Evolutionary conservation across 305 asterid species (phyloP), one percentile per base, ranked within the genome.

Genomic region (Solanum chacoense): DNA sequence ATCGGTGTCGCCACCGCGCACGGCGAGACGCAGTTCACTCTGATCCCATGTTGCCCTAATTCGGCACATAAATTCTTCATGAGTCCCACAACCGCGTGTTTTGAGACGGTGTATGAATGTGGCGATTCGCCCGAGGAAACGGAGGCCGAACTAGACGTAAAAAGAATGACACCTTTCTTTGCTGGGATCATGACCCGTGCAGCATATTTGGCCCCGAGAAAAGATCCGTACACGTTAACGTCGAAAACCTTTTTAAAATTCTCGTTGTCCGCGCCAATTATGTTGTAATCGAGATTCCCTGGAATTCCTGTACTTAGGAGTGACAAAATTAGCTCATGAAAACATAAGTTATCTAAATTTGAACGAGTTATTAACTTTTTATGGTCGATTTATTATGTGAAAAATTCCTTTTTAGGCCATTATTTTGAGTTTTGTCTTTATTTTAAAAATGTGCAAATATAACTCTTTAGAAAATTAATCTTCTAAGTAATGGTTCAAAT

Each of bases 81-180:
- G 73, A 96, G 45, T 87, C 98, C 98, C 6, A 94, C 95, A 75
- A 96, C 91, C 4, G 95, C 97, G 31, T 93, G 96, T 90, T 95
- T 96, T 12, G 98, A 92, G 85, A 24, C 89, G 12, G 92, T 77
- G 31, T 94, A 96, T 1, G 94, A 72, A 59, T 95, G 94, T 88
- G 96, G 93, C 35, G 92, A 83, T 84, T 90, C 96, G 5, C 95
- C 96, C 8, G 92, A 31, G 18, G 88, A 73, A 3, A 91, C 96
- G 3, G 97, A 90, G 12, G 93, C 93, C 2, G 83, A 7, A 22
- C 96, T 94, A 9, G 96, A 90, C 1, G 93, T 93, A 85, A 91
- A 94, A 10, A 94, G 59, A 1, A 94, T 91, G 20, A 87, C 92
- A 4, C 97, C 96, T 2, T 86, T 88, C 29, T 89, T 72, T 40